A percentile compares a stretch with the other conserved stretches of the same genome.
phyloP scores from a whole-genome alignment of 352 stramenopile genomes.

The Phytophthora fragariaefolia region DNA sequence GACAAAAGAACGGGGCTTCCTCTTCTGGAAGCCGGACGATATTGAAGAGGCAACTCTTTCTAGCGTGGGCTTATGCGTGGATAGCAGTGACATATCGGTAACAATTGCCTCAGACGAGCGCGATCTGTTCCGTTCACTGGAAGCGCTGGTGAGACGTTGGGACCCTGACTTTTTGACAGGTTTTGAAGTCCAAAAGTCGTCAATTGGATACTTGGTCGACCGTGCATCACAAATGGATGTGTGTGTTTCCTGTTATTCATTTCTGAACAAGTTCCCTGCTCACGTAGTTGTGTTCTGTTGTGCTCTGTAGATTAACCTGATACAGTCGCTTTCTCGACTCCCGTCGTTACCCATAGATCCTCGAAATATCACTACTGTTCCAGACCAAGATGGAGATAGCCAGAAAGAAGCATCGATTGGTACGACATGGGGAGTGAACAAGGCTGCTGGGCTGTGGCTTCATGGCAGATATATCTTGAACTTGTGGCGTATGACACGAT shows the following conservation, averaged over 20 bases:
- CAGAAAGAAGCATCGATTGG: constrained; percentile 63
- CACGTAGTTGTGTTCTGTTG: constrained; percentile 29
- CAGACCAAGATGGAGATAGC: constrained; percentile 31
- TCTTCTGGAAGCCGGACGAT: constrained; percentile 43
- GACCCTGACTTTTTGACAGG: constrained; percentile 92
- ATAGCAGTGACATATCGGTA: constrained; percentile 43
- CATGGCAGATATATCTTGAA: constrained; percentile 92
- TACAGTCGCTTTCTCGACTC: constrained; percentile 71
- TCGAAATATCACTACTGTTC: constrained; percentile 46
- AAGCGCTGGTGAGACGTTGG: constrained; percentile 64
- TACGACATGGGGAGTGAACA: constrained; percentile 80
- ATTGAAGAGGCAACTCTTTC: constrained; percentile 22
- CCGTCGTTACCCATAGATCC: constrained; percentile 58
- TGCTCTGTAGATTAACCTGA: constrained; percentile 65
- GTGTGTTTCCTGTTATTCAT: constrained; percentile 27
- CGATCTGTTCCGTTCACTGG: constrained; percentile 62
- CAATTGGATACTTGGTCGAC: constrained; percentile 81
- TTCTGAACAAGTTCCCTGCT: background rate
- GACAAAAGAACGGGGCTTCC: constrained; percentile 56
- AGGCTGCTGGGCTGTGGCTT: constrained; percentile 89
- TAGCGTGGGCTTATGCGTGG: constrained; percentile 43
- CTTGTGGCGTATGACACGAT: constrained; percentile 90
- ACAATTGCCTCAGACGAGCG: constrained; percentile 51
- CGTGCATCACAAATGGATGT: constrained; percentile 66
- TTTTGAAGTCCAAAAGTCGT: constrained; percentile 88